Base-by-base conservation (phyloP, 2,329 filamentous ascomycete genomes). In the Trichoderma polysporum region DNA sequence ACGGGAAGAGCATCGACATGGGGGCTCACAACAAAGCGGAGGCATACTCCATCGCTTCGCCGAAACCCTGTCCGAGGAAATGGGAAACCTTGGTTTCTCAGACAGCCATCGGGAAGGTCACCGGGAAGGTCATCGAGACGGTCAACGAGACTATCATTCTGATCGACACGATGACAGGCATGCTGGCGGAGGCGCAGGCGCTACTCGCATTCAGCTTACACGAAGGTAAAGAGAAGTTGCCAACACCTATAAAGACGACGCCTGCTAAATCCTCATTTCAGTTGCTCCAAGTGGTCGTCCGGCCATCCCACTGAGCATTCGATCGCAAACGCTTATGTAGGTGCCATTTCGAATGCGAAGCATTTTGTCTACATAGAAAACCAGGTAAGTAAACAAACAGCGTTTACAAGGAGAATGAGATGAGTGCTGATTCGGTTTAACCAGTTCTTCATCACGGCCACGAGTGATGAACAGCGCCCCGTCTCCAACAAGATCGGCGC, bases 391-490 rank as follows among this genome's bases (percentile, higher is more conserved):
- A 9, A 4, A 3, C 3, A 7, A 6, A n/a, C 9, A 4, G 13
- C 2, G 2, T n/a, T 0, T 6, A 2, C 57, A 6, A 19, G 1
- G 2, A 1, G 12, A 4, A 8, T n/a, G 7, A n/a, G 3, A 7
- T 19, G 39, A 5, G 3, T 33, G 19, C 22, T 64, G 29, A 64
- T 25, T 6, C 6, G 17, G 9, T 27, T 25, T 2, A 15, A 25
- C 35, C 72, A 92, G 83, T 95, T 95, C 81, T 95, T 95, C 82
- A 95, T 95, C 78, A 95, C 92, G 0, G 91, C 91, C 2, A 94
- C 91, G 1, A 84, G 82, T 56, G 84, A 91, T 63, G 80, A 88
- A 66, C 91, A 93, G 75, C 84, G 84, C 69, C 91, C 92, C 0
- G 87, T 96, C 53, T 85, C 84, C 73, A 95, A 96, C 79, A 88